These are phyloP conservation scores for Waitea zeae DNA, from an alignment of 1,284 basidiomycete species.

Conservation along the genomic window DNA sequence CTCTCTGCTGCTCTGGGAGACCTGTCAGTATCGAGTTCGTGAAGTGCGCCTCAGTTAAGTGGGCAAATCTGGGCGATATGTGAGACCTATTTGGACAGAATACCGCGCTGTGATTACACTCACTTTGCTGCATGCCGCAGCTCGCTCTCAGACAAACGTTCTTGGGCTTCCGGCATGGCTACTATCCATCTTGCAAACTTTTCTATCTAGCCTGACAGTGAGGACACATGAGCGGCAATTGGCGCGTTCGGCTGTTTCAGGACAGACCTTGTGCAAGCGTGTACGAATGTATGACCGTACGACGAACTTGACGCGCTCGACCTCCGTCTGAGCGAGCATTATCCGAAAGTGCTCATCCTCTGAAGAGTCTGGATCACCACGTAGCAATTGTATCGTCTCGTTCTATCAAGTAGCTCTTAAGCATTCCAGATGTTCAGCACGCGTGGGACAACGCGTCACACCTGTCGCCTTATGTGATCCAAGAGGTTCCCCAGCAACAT, in stretches of 20 bases:
- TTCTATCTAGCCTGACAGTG: slow-evolving; percentile 48
- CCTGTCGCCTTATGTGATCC: slow-evolving; percentile 78
- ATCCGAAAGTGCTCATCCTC: slow-evolving; percentile 87
- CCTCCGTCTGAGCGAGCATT: slow-evolving; percentile 82
- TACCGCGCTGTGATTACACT: slow-evolving; percentile 8
- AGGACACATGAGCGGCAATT: background rate
- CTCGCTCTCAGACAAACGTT: slow-evolving; percentile 61
- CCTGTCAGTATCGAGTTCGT: slow-evolving; percentile 59
- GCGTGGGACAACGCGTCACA: slow-evolving; percentile 15
- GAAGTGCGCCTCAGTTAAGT: slow-evolving; percentile 58
- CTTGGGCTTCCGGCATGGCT: slow-evolving; percentile 47
- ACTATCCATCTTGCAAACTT: slow-evolving; percentile 68
- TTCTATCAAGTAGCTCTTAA: slow-evolving; percentile 8
- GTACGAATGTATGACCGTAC: slow-evolving; percentile 79
- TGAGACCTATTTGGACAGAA: background rate
- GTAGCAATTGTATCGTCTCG: slow-evolving; percentile 40
- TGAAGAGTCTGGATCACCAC: slow-evolving; percentile 61
- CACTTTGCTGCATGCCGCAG: slow-evolving; percentile 61
- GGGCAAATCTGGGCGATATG: slow-evolving; percentile 38
- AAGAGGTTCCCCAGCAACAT: slow-evolving; percentile 54
- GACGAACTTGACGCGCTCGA: slow-evolving; percentile 84
- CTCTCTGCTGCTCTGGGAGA: slow-evolving; percentile 56
- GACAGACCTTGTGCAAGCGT: slow-evolving; percentile 63
- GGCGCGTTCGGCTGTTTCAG: background rate
- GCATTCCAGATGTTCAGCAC: slow-evolving; percentile 7